Percentiles rank a stretch among this genome's conserved stretches.
phyloP scores from a whole-genome alignment of 169 alveolate genomes.

The Blepharisma undulans region DNA sequence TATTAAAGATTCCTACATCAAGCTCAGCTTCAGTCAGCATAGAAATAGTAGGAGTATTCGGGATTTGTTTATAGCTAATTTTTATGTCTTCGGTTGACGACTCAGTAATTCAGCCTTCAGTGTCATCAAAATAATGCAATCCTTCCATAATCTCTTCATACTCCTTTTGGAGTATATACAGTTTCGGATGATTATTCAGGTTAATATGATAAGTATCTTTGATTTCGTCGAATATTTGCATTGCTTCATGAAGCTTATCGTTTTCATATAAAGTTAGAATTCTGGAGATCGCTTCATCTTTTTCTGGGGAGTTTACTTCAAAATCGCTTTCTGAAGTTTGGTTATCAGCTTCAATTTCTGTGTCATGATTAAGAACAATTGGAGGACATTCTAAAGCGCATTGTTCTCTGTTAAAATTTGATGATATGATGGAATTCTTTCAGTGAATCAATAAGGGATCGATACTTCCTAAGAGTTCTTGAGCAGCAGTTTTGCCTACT shows the following conservation, averaged over 20 bases:
- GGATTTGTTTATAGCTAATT: background rate
- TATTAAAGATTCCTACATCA: background rate
- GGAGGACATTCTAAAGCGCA: background rate
- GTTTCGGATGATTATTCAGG: background rate
- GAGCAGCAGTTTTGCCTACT: background rate
- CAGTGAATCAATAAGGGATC: background rate
- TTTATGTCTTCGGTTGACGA: background rate
- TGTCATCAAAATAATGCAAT: background rate
- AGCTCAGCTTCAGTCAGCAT: constrained; percentile 9
- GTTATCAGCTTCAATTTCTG: background rate
- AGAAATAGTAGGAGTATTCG: background rate
- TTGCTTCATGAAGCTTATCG: background rate
- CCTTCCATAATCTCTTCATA: background rate
- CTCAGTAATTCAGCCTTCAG: constrained; percentile 17
- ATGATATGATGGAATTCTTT: background rate
- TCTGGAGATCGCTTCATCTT: background rate
- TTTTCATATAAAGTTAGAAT: background rate
- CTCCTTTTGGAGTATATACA: background rate
- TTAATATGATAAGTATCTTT: background rate
- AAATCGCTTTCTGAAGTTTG: background rate
- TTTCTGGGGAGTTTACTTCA: background rate
- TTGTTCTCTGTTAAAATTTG: background rate
- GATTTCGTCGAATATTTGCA: background rate
- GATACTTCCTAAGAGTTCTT: background rate
- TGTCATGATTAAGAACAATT: background rate